Percentiles rank a stretch among this genome's conserved stretches.
These are phyloP conservation scores for Pichia sorboxylosa DNA, from an alignment of 1,139 yeast species.

Conservation along the genomic window DNA sequence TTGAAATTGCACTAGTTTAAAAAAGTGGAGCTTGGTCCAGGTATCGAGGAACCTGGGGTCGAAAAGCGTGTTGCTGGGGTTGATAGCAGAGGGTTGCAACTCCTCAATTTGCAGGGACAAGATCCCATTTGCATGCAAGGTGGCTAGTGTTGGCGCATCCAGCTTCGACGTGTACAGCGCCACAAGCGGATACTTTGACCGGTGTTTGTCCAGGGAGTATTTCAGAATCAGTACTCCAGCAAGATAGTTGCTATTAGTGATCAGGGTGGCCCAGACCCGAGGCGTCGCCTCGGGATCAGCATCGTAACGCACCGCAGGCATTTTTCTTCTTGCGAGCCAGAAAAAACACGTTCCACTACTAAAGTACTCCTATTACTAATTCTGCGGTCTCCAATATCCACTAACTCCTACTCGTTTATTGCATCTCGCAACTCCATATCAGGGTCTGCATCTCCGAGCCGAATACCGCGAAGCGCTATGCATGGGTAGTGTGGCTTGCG, in stretches of 20 bases:
- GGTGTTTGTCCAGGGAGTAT: constrained; percentile 29
- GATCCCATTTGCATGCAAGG: constrained; percentile 30
- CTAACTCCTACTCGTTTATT: no score
- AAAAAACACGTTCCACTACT: no score
- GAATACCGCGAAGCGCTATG: no score
- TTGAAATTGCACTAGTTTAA: constrained; percentile 35
- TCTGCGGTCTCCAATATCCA: no score
- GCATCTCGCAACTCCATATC: no score
- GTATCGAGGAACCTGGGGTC: constrained; percentile 45
- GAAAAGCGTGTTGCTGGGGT: constrained; percentile 31
- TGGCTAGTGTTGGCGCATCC: constrained; percentile 27
- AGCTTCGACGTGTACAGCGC: constrained; percentile 40
- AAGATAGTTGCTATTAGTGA: constrained; percentile 38
- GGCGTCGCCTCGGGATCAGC: no score
- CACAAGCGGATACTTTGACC: constrained; percentile 36
- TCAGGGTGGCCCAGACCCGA: constrained; percentile 40
- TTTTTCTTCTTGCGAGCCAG: no score
- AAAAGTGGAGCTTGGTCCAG: constrained; percentile 47
- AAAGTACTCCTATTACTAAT: no score
- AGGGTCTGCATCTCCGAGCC: no score
- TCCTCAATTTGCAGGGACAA: constrained; percentile 29
- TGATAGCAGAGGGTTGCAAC: constrained; percentile 28
- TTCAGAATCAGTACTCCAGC: constrained; percentile 39
- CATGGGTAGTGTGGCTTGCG: no score
- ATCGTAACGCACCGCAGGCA: no score